Base-by-base conservation (phyloP, 2,329 filamentous ascomycete species). In the Colletotrichum truncatum region DNA sequence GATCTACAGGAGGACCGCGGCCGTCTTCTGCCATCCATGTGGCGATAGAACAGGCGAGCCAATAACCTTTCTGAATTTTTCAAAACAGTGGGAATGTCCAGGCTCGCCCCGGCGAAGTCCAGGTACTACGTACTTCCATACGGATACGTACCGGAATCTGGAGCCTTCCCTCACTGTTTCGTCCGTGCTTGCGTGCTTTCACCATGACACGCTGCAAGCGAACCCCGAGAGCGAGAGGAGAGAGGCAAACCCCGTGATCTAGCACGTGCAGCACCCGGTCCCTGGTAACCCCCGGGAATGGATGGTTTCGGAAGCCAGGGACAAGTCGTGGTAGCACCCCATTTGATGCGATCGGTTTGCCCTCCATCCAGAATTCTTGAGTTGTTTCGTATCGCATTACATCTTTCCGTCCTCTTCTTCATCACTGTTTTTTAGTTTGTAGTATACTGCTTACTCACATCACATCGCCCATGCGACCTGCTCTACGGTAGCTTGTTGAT, bases 261-360 rank as follows among this genome's bases (percentile, higher is more conserved):
- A 12, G 63, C 63, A 66, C 63, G 63, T 66, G 63, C 28, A 6
- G 18, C 28, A 26, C 14, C 49, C 26, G 26, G 49, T 65, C 51
- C 43, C 57, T 65, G 57, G 41, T n/a, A 16, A 25, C 34, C 56
- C 59, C 56, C 49, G 39, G 16, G 41, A 41, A 55, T 60, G 56
- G 28, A 58, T 66, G 63, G 57, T 66, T 66, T 66, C 63, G 63
- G 63, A 66, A 56, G 58, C 57, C 63, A 63, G 57, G 62, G 62
- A 65, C 62, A 62, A 54, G 57, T 63, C 43, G 57, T 63, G 43
- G 43, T 56, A 51, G 57, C 63, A 66, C 59, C 45, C 63, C 63
- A 66, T 66, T 63, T 66, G 63, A 66, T 63, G 63, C 63, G 41
- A 66, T 66, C 63, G 45, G 51, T 66, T 63, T 57, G 57, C 63